Conservation (phyloP, 768 basidiomycete species). For the Lactifluus volemus region DNA sequence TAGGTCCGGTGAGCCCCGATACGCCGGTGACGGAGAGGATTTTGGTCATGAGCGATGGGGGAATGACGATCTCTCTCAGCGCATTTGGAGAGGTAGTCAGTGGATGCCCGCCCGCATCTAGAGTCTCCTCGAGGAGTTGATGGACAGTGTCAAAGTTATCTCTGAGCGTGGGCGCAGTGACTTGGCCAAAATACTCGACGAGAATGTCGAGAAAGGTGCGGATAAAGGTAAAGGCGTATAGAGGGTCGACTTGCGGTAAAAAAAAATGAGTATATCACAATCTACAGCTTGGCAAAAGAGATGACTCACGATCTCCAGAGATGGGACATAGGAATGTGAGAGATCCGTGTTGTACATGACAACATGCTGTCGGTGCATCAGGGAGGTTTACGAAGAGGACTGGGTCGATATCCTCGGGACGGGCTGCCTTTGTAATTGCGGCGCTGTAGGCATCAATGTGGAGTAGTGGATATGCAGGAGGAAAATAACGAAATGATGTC, state of each 20-base stretch:
- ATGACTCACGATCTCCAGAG: slow-evolving; percentile 71
- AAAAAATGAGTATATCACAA: neutral
- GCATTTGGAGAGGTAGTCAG: slow-evolving; percentile 86
- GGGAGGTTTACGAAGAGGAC: slow-evolving; percentile 54
- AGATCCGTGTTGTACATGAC: slow-evolving; percentile 71
- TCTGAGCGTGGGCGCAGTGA: slow-evolving; percentile 69
- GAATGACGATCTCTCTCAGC: slow-evolving; percentile 87
- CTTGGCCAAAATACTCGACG: slow-evolving; percentile 78
- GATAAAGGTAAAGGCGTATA: slow-evolving; percentile 84
- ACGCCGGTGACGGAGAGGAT: slow-evolving; percentile 45
- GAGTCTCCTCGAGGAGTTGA: slow-evolving; percentile 93
- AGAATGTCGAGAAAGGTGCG: slow-evolving; percentile 80
- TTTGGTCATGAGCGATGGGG: slow-evolving; percentile 66
- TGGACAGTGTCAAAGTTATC: slow-evolving; percentile 96
- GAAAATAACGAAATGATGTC: slow-evolving; percentile 76
- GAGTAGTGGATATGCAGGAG: slow-evolving; percentile 69
- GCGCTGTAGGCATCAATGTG: slow-evolving; percentile 82
- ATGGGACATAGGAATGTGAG: slow-evolving; percentile 73
- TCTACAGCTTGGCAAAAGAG: no score
- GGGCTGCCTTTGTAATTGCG: slow-evolving; percentile 50
- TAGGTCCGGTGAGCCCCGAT: slow-evolving; percentile 28
- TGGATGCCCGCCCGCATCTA: slow-evolving; percentile 88
- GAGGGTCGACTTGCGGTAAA: slow-evolving; percentile 60
- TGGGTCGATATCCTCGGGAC: slow-evolving; percentile 55
- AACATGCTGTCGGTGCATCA: slow-evolving; percentile 61